Evolutionary conservation across 305 asterid species (phyloP), one percentile per base, ranked within the genome.

Genomic region (Solanum hybrid): DNA sequence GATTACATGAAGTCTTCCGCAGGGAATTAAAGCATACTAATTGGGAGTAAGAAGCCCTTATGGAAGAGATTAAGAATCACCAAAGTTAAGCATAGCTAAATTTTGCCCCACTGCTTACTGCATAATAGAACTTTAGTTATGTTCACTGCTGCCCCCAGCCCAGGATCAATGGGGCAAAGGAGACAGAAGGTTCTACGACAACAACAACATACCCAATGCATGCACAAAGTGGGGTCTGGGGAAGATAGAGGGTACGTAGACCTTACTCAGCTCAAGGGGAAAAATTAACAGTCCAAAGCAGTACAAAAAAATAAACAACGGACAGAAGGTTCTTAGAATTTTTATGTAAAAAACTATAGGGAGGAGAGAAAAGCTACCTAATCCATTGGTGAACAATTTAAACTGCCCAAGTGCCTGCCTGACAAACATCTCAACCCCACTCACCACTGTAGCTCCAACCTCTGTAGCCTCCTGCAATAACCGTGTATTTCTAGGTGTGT

Each of bases 361-460:
- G 82, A 40, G 75, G 69, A 80, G 27, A 64, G 84, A 19, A 45
- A 35, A 75, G 80, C 35, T 95, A 95, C 98, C 96, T 93, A 93
- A 91, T 90, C 96, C 96, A 60, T 87, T 90, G 12, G 98, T 94
- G 93, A 95, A 95, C 90, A 94, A 86, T 86, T 94, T 94, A 29
- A 94, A 94, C 84, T 95, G 98, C 8, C 93, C 95, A 88, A 94
- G 89, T 17, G 96, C 98, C 81, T 95, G 98, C 71, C 98, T 91
- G 87, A 93, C 92, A 91, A 95, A 95, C 98, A 95, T 95, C 92
- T 95, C 98, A 36, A 95, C 96, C 36, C 98, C 96, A 85, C 95
- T 92, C 91, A 95, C 95, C 24, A 93, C 96, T 24, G 60, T 60
- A 80, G 96, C 95, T 45, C 34, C 34, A 75, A 91, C 94, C 78